Percentiles rank a stretch among this genome's conserved stretches.
These are phyloP conservation scores for Trypanosoma conorhini DNA, from an alignment of 208 protist species.

Conservation along the genomic window DNA sequence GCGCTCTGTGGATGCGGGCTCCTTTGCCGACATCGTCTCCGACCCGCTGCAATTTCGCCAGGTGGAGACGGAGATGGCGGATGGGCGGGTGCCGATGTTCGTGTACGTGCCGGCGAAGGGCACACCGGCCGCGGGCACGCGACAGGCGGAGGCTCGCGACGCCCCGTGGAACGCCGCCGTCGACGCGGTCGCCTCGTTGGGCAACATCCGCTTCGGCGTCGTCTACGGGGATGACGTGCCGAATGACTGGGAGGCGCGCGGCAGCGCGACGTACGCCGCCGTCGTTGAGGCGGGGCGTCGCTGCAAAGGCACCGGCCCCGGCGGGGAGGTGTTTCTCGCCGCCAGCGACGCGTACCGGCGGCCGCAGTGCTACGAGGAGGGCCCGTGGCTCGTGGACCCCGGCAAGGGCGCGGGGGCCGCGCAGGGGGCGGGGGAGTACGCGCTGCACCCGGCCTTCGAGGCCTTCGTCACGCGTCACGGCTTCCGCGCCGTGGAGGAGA, in stretches of 20 bases:
- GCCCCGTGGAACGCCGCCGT: conserved; percentile 57
- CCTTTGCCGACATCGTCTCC: conserved; percentile 68
- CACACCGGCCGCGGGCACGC: neutral
- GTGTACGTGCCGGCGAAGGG: conserved; percentile 51
- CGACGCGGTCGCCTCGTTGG: conserved; percentile 59
- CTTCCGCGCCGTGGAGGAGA: conserved; percentile 77
- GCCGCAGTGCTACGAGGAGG: conserved; percentile 63
- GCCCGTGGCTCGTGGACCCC: conserved; percentile 51
- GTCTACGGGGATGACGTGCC: conserved; percentile 53
- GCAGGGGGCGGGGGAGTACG: neutral
- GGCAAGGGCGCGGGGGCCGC: conserved; percentile 4
- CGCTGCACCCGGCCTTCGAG: conserved; percentile 39
- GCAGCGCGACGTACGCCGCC: conserved; percentile 33
- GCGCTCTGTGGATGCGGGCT: conserved; percentile 39
- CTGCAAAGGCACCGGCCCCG: conserved; percentile 57
- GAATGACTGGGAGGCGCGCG: conserved; percentile 32
- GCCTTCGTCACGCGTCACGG: conserved; percentile 55
- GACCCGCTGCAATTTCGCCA: conserved; percentile 35
- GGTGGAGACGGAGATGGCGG: conserved; percentile 34
- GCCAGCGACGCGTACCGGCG: conserved; percentile 59
- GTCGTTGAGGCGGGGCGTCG: conserved; percentile 45
- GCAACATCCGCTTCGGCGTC: conserved; percentile 72
- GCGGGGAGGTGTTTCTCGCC: conserved; percentile 63
- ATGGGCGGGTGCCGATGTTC: conserved; percentile 68
- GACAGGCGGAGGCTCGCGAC: neutral